These are phyloP conservation scores for Chenopodium album DNA, from an alignment of 148 eudicot genomes.

Conservation along the genomic window DNA sequence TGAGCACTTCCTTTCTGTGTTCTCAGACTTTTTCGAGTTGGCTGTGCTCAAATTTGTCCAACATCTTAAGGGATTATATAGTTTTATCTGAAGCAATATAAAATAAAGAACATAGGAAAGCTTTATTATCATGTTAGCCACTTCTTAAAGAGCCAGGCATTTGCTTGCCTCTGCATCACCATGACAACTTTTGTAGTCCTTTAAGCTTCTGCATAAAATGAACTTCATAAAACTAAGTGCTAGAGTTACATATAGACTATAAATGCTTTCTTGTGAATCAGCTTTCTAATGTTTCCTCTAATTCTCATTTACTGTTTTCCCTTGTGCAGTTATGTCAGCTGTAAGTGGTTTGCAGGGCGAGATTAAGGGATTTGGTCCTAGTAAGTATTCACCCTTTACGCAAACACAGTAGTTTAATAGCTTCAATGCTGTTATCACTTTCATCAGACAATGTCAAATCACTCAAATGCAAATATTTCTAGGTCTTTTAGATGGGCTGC, in stretches of 20 bases:
- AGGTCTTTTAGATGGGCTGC: neutral
- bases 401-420: neutral
- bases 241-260: too few species aligned
- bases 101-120: neutral
- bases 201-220: neutral
- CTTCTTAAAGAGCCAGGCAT: neutral
- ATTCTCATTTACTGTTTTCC: neutral
- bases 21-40: neutral
- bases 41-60: neutral
- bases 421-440: neutral
- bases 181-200: neutral
- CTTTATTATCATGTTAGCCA: neutral
- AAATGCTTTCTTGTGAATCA: too few species aligned
- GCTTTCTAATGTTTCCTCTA: neutral
- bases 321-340: conserved; percentile 91
- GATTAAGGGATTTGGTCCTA: conserved; percentile 77
- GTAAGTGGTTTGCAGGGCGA: conserved; percentile 92
- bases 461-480: neutral
- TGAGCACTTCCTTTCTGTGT: neutral
- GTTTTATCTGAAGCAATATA: too few species aligned
- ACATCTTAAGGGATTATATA: neutral
- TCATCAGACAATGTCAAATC: neutral
- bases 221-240: too few species aligned
- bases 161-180: neutral
- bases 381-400: conserved; percentile 41